Evolutionary conservation across 2,329 filamentous ascomycete species (phyloP).

Genomic region (Elsinoe necatrix): DNA sequence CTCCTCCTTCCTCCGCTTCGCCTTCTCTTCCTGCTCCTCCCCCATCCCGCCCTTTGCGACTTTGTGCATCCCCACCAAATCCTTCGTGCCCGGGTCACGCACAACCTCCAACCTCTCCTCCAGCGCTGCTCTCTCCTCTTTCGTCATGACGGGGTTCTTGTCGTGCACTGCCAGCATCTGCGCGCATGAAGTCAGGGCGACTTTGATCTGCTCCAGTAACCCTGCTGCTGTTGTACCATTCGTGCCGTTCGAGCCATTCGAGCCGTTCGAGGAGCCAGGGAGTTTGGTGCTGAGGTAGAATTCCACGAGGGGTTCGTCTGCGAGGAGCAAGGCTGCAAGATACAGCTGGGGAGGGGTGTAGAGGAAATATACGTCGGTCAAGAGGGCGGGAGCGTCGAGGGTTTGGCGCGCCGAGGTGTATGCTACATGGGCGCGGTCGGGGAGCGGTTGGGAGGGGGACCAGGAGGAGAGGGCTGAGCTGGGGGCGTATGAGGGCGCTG

Average conservation of each 20-base stretch:
- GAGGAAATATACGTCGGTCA: slow-evolving; percentile 95
- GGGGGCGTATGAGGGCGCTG: background rate
- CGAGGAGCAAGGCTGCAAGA: slow-evolving; percentile 69
- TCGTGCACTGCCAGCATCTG: slow-evolving; percentile 29
- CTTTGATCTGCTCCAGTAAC: slow-evolving; percentile 29
- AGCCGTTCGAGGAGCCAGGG: slow-evolving; percentile 21
- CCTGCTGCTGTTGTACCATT: too few relatives aligned
- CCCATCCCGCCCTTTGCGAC: slow-evolving; percentile 42
- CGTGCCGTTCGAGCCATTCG: too few relatives aligned
- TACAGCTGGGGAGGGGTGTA: slow-evolving; percentile 92
- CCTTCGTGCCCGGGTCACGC: slow-evolving; percentile 24
- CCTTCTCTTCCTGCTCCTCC: slow-evolving; percentile 30
- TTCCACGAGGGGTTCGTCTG: slow-evolving; percentile 55
- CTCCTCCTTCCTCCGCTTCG: slow-evolving; percentile 35
- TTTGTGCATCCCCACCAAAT: slow-evolving; percentile 59
- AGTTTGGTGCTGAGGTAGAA: slow-evolving; percentile 41
- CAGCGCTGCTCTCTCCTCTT: slow-evolving; percentile 33
- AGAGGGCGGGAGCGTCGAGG: slow-evolving; percentile 63
- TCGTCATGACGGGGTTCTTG: slow-evolving; percentile 23
- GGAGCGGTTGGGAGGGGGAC: slow-evolving; percentile 20
- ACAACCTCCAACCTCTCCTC: slow-evolving; percentile 45
- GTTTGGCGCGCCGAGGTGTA: slow-evolving; percentile 66
- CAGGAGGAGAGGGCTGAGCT: background rate
- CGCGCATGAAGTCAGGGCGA: slow-evolving; percentile 34
- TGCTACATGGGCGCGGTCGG: slow-evolving; percentile 49